phyloP scores from a whole-genome alignment of 1,139 yeast species.

The Entelexis paramagnoliae region DNA sequence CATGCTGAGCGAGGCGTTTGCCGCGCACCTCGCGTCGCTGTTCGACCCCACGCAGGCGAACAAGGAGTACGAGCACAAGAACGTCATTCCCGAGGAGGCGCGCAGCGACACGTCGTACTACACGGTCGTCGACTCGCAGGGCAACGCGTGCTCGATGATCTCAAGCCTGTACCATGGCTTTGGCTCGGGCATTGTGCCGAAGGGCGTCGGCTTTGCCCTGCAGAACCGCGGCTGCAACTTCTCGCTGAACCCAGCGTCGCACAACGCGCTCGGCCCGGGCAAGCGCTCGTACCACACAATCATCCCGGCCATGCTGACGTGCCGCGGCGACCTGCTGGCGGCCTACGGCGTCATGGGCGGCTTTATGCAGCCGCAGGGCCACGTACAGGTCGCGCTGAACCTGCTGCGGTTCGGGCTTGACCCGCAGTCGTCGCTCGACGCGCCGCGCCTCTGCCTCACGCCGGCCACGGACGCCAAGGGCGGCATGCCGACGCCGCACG shows the following conservation, averaged over 20 bases:
- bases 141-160: conserved; percentile 75
- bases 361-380: conserved; percentile 80
- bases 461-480: conserved; percentile 41
- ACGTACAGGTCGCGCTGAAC: conserved; percentile 65
- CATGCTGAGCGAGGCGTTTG: conserved; percentile 36
- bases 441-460: conserved; percentile 58
- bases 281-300: conserved; percentile 79
- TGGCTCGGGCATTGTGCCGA: conserved; percentile 64
- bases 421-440: conserved; percentile 68
- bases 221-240: conserved; percentile 75
- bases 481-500: conserved; percentile 47
- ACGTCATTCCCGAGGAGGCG: conserved; percentile 49
- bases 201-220: conserved; percentile 56
- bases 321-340: conserved; percentile 44
- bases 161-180: conserved; percentile 63
- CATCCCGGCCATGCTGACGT: conserved; percentile 62
- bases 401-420: conserved; percentile 51
- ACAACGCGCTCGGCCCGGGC: conserved; percentile 55
- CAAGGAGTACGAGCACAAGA: conserved; percentile 40
- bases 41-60: conserved; percentile 39
- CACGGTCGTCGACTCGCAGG: conserved; percentile 56
- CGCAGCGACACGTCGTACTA: conserved; percentile 71
- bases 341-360: conserved; percentile 84
- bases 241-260: conserved; percentile 47
- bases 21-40: conserved; percentile 41